Evolutionary conservation across 768 basidiomycete genomes (phyloP), one percentile per base, ranked within the genome.

Genomic region (Ramaria sp.): DNA sequence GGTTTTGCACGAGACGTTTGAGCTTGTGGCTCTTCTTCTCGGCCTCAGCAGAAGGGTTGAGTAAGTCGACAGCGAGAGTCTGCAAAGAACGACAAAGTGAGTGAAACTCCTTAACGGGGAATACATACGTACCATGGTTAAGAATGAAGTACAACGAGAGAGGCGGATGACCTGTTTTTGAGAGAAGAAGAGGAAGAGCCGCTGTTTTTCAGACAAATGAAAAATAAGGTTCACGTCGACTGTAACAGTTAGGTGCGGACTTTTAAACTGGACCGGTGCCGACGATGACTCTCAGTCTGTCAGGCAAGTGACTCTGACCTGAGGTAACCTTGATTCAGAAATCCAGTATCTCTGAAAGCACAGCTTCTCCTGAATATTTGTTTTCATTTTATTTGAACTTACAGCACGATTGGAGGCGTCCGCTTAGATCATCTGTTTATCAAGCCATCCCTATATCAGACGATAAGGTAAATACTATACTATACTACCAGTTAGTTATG

Each of bases 1-100:
- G 96, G 53, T 86, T 86, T 75, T 97, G 96, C 65, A 99, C 96
- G 66, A 98, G 86, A 71, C 93, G 87, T 83, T 99, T 98, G 73
- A 97, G 89, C 81, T 98, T 98, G 88, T 98, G 95, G 72, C 83
- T 86, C 72, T 78, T 84, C 73, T 76, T 84, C 76, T 95, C 89
- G 65, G 82, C 73, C 71, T 91, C 89, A 63, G 81, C 73, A 59
- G 91, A 87, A 65, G 92, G 95, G 84, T 98, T 90, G 72, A 98
- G 86, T 72, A 99, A 88, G 75, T 99, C 96, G 71, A 96, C 72
- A 72, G 91, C 92, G 77, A 98, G 91, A 82, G 91, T 81, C 94
- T 95, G 60, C 31, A 55, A 46, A 22, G 46, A n/a, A 51, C 53
- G 39, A 45, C 49, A 45, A 24, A 31, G 22, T 15, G 12, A 52